Conservation (phyloP, 2,329 filamentous ascomycete genomes). For the Penicillium sp. region DNA sequence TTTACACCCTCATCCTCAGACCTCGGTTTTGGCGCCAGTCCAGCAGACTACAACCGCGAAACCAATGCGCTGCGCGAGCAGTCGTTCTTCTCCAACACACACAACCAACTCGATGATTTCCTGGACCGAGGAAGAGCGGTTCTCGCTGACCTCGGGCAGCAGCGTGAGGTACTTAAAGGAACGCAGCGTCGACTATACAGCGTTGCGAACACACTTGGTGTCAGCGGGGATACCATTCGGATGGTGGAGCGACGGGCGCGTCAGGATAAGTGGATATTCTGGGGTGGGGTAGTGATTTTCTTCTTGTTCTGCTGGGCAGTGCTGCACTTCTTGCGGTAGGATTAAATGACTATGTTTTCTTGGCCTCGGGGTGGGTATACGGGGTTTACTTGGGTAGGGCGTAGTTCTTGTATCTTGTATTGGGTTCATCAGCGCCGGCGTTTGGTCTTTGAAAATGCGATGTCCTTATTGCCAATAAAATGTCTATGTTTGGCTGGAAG, state of each 20-base stretch:
- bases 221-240: constrained; percentile 90
- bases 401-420: constrained; percentile 12
- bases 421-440: constrained; percentile 26
- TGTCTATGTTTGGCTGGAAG: not conserved
- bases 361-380: not conserved
- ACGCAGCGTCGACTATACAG: constrained; percentile 86
- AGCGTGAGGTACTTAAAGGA: constrained; percentile 88
- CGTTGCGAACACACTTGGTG: constrained; percentile 84
- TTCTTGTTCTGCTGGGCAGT: constrained; percentile 88
- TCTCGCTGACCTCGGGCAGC: constrained; percentile 74
- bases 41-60: constrained; percentile 60
- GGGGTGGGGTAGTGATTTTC: constrained; percentile 74
- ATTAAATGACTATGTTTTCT: not conserved
- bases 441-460: constrained; percentile 14
- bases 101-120: constrained; percentile 84
- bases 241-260: constrained; percentile 87
- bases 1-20: constrained; percentile 35
- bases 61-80: constrained; percentile 80
- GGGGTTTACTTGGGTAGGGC: not conserved
- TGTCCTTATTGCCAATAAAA: constrained; percentile 1
- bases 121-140: constrained; percentile 84
- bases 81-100: constrained; percentile 72
- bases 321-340: constrained; percentile 67
- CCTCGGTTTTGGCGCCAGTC: constrained; percentile 39
- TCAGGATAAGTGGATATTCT: constrained; percentile 98